Evolutionary conservation across 306 rosid genomes (phyloP).

Genomic region (Comarum palustre): DNA sequence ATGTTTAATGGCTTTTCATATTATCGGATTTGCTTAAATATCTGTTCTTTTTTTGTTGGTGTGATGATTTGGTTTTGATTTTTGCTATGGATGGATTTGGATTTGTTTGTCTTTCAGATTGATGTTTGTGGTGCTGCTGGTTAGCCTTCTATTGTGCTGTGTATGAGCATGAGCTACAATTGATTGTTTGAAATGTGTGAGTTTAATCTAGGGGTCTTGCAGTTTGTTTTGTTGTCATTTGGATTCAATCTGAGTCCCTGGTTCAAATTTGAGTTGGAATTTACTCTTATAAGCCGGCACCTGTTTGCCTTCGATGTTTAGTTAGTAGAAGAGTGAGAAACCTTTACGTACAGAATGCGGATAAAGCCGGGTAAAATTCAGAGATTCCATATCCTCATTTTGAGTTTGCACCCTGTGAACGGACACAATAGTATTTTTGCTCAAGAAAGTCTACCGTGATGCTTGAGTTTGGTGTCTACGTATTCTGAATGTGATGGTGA

Average conservation of each 20-base stretch:
- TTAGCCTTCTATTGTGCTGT: neutral
- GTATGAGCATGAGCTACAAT: neutral
- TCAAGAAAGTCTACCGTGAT: neutral
- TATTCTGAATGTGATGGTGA: neutral
- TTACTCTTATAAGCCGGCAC: neutral
- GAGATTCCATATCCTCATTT: neutral
- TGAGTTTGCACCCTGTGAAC: neutral
- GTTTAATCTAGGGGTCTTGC: neutral
- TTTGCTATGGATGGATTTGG: neutral
- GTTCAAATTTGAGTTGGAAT: too few relatives aligned
- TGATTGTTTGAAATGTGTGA: too few relatives aligned
- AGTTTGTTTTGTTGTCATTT: neutral
- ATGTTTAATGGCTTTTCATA: neutral
- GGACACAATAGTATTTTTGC: neutral
- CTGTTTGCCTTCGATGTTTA: neutral
- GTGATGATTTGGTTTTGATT: neutral
- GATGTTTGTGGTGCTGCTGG: neutral
- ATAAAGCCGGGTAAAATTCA: too few relatives aligned
- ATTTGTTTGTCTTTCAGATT: neutral
- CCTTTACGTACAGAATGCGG: neutral
- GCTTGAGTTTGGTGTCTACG: too few relatives aligned
- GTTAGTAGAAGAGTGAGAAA: neutral
- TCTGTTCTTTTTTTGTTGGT: neutral
- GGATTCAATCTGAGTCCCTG: neutral
- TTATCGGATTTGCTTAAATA: constrained; percentile 3